phyloP scores from a whole-genome alignment of 192 early-diverging fungal species.

The Podila epigama region DNA sequence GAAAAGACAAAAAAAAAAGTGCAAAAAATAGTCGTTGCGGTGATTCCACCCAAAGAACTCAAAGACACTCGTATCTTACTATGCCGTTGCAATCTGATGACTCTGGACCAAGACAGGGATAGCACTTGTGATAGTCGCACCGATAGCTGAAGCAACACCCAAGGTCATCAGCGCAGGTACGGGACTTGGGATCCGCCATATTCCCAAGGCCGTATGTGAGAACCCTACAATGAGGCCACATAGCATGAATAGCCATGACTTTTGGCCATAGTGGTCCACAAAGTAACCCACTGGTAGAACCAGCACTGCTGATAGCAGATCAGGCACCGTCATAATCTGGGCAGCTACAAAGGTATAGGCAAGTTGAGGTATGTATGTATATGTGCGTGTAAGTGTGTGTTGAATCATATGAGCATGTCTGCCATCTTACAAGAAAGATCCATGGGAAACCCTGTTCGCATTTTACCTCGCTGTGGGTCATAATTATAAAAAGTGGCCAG shows the following conservation, averaged over 20 bases:
- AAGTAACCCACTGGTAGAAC: conserved; percentile 65
- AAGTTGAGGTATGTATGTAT: background rate
- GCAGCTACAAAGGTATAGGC: conserved; percentile 40
- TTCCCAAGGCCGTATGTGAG: conserved; percentile 62
- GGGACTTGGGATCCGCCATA: conserved; percentile 56
- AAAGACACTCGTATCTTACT: conserved; percentile 23
- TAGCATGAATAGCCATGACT: conserved; percentile 58
- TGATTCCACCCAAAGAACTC: background rate
- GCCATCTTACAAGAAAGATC: background rate
- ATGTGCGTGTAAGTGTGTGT: background rate
- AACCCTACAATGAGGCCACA: conserved; percentile 62
- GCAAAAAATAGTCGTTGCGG: background rate
- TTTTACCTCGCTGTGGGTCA: conserved; percentile 55
- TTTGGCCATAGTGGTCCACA: conserved; percentile 63
- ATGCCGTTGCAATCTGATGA: conserved; percentile 38
- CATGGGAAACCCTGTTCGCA: background rate
- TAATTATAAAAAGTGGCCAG: conserved; percentile 64
- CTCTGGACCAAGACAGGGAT: conserved; percentile 66
- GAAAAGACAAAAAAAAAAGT: background rate
- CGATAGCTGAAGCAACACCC: conserved; percentile 67
- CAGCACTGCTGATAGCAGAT: conserved; percentile 66
- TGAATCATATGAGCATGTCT: background rate
- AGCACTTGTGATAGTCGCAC: conserved; percentile 69
- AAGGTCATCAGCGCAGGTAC: conserved; percentile 61
- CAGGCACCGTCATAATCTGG: conserved; percentile 61